A percentile compares a stretch with the other conserved stretches of the same genome.
phyloP scores from a whole-genome alignment of 805 yeast species.

The Millerago galiae region DNA sequence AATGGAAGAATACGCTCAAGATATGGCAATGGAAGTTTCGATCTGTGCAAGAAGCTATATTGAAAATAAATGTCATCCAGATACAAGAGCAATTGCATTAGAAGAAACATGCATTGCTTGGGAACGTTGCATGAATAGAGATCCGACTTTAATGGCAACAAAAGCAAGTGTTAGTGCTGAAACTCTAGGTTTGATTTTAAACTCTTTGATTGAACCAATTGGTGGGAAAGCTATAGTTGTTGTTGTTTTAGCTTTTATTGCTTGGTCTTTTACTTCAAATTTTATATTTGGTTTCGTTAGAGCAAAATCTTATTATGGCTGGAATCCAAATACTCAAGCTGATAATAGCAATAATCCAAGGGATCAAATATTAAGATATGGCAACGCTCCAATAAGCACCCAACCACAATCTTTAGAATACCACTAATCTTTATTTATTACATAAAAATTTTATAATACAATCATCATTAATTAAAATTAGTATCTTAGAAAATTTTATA shows the following conservation, averaged over 20 bases:
- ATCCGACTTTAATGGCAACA: slow-evolving; percentile 36
- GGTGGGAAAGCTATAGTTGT: slow-evolving; percentile 52
- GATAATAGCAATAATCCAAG: background rate
- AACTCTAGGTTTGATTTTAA: slow-evolving; percentile 53
- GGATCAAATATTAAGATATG: background rate
- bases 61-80: slow-evolving; percentile 53
- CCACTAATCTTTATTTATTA: background rate
- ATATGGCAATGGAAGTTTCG: slow-evolving; percentile 44
- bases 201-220: slow-evolving; percentile 62
- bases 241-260: slow-evolving; percentile 30
- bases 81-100: slow-evolving; percentile 51
- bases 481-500: too few species aligned
- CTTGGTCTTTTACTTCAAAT: slow-evolving; percentile 53
- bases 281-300: slow-evolving; percentile 62
- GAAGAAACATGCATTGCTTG: slow-evolving; percentile 51
- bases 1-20: slow-evolving; percentile 41
- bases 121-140: slow-evolving; percentile 61
- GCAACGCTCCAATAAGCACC: background rate
- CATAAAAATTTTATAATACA: background rate
- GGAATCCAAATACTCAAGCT: slow-evolving; percentile 12
- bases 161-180: slow-evolving; percentile 56
- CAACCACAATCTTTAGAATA: background rate
- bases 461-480: background rate
- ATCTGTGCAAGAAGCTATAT: slow-evolving; percentile 45
- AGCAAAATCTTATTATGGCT: slow-evolving; percentile 39